Evolutionary conservation across 1,284 basidiomycete species (phyloP).

Genomic region (Ceratobasidium sp.): DNA sequence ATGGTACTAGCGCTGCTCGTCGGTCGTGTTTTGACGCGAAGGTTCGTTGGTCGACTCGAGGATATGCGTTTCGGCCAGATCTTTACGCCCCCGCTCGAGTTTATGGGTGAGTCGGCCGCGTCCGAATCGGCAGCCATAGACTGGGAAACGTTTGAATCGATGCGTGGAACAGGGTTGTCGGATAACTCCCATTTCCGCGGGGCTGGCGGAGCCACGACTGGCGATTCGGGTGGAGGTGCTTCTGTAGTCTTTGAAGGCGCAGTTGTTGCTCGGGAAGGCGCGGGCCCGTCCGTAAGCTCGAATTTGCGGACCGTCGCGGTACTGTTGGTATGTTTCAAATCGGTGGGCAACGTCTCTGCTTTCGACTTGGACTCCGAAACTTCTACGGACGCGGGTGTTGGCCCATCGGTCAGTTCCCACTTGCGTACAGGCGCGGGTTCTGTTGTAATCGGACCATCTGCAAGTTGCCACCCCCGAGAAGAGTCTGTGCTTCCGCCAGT

Average conservation of each 20-base stretch:
- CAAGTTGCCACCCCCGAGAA: slow-evolving; percentile 32
- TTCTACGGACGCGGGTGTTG: slow-evolving; percentile 18
- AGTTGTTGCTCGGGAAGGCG: slow-evolving; percentile 5
- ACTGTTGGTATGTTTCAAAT: slow-evolving; percentile 16
- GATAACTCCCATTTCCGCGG: slow-evolving; percentile 41
- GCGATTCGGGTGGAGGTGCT: background rate
- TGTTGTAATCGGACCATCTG: slow-evolving; percentile 33
- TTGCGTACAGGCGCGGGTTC: slow-evolving; percentile 39
- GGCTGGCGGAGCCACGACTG: slow-evolving; percentile 3
- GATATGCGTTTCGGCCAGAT: slow-evolving; percentile 31
- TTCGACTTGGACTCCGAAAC: slow-evolving; percentile 10
- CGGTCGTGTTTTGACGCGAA: slow-evolving; percentile 29
- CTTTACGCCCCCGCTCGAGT: background rate
- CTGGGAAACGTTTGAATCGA: slow-evolving; percentile 23
- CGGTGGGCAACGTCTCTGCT: slow-evolving; percentile 2
- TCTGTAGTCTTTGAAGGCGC: background rate
- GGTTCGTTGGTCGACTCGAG: slow-evolving; percentile 30
- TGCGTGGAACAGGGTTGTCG: slow-evolving; percentile 37
- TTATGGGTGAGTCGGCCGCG: slow-evolving; percentile 39
- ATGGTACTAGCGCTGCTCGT: slow-evolving; percentile 17
- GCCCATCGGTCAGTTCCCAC: slow-evolving; percentile 38
- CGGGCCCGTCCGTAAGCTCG: slow-evolving; percentile 31
- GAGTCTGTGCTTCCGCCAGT: slow-evolving; percentile 32
- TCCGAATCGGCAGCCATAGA: slow-evolving; percentile 36
- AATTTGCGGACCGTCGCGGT: slow-evolving; percentile 30